Base-by-base conservation (phyloP, 345 rosid species). In the Jatropha curcas region DNA sequence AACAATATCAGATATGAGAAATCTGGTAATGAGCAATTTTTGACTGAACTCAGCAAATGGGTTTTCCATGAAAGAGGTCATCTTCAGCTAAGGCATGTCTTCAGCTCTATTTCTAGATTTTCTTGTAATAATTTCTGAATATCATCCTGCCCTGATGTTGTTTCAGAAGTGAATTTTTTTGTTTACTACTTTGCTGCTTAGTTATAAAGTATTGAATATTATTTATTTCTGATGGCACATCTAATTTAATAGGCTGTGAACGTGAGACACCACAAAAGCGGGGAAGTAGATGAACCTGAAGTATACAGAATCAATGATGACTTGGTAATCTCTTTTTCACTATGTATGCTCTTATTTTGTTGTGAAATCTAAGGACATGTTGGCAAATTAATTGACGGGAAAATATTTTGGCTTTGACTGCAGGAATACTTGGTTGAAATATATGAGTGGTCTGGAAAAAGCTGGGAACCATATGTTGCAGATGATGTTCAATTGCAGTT, bases 21-120 rank as follows among this genome's bases (percentile, higher is more conserved):
- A 74, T 89, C 88, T 56, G 90, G 89, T 35, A 85, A 89, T 34
- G 87, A 87, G 65, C 89, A 84, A 78, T 85, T 89, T 76, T 85
- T 77, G 70, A 83, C 83, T 52, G 93, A 85, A 75, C 76, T 89
- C 68, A 81, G 89, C 82, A 87, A 87, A 79, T 87, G 93, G 93
- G 82, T 89, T 71, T 87, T 85, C 78, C 89, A 85, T 67, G 93
- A 89, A 82, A 84, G 91, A 70, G 88, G 91, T 50, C 89, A 85
- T 79, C 74, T 89, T 34, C 82, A 84, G 93, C 89, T 89, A 62
- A 75, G 80, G 12, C 35, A 57, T 45, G 5, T 45, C 27, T 12
- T 45, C 20, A 70, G 31, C 34, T 27, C 13, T 28, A 25, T 33
- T 55, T 13, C 35, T 17, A 48, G 48, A 30, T 50, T 7, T 7